Conservation (phyloP, 768 basidiomycete species). For the Mycena indigotica region DNA sequence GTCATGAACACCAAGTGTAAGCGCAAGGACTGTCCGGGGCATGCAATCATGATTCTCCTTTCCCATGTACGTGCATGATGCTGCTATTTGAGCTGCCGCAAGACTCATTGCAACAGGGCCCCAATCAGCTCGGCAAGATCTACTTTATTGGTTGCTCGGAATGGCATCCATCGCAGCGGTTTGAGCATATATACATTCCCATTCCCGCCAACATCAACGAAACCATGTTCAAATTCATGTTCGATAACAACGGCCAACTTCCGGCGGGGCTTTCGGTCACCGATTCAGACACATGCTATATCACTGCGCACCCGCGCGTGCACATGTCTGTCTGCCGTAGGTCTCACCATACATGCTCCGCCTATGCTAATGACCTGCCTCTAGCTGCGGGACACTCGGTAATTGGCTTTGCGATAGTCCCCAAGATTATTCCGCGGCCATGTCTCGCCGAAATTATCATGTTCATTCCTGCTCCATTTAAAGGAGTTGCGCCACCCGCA, state of each 20-base stretch:
- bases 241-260: slow-evolving; percentile 6
- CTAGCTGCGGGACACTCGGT: background rate
- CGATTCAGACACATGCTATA: background rate
- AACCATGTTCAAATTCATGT: background rate
- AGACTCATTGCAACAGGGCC: background rate
- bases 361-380: background rate
- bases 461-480: background rate
- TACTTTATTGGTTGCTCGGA: slow-evolving; percentile 11
- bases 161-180: background rate
- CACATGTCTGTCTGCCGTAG: slow-evolving; percentile 4
- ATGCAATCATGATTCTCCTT: background rate
- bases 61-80: background rate
- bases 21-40: slow-evolving; percentile 5
- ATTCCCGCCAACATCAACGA: slow-evolving; percentile 2
- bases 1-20: slow-evolving; percentile 3
- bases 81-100: background rate
- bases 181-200: background rate
- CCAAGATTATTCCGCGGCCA: background rate
- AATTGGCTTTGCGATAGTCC: background rate
- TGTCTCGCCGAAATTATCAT: background rate
- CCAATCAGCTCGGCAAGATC: slow-evolving; percentile 4
- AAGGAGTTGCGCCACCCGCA: background rate
- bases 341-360: background rate
- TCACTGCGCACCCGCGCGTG: slow-evolving; percentile 7
- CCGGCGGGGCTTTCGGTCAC: background rate